Evolutionary conservation across 2,329 filamentous ascomycete species (phyloP).

Genomic region (Curvularia hawaiiensis): DNA sequence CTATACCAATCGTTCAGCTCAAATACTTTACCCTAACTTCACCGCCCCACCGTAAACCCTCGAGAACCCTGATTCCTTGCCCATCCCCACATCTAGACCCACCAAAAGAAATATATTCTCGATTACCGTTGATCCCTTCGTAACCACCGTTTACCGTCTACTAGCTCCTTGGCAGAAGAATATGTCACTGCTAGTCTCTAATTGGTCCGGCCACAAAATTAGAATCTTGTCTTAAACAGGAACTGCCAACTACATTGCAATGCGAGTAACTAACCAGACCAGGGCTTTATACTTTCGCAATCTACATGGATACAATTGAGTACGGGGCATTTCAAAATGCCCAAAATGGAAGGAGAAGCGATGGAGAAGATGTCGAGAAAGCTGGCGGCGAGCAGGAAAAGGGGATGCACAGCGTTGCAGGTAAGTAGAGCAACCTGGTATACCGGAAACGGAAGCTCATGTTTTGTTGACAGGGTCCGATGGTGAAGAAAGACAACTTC

Average conservation of each 20-base stretch:
- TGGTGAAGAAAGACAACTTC: slow-evolving; percentile 13
- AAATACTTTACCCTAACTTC: too few species aligned
- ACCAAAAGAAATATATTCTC: background rate
- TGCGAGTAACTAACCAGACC: too few species aligned
- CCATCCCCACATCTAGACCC: background rate
- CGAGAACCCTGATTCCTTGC: too few species aligned
- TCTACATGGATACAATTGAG: slow-evolving; percentile 26
- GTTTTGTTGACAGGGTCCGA: background rate
- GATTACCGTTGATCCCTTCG: background rate
- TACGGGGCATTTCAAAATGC: slow-evolving; percentile 13
- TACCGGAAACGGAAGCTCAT: slow-evolving; percentile 7
- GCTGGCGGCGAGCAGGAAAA: background rate
- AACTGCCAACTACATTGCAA: background rate
- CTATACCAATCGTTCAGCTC: too few species aligned
- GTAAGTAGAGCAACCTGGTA: background rate
- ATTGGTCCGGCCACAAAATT: background rate
- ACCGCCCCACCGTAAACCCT: too few species aligned
- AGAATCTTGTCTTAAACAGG: background rate
- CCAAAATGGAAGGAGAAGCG: slow-evolving; percentile 1
- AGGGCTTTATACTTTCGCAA: background rate
- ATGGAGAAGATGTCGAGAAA: slow-evolving; percentile 11
- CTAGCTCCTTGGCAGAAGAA: slow-evolving; percentile 4
- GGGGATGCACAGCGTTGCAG: background rate
- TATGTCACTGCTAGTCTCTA: background rate
- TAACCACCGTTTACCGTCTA: background rate